phyloP scores from a whole-genome alignment of 768 basidiomycete species.

The Brasilioporus rufonigricans region DNA sequence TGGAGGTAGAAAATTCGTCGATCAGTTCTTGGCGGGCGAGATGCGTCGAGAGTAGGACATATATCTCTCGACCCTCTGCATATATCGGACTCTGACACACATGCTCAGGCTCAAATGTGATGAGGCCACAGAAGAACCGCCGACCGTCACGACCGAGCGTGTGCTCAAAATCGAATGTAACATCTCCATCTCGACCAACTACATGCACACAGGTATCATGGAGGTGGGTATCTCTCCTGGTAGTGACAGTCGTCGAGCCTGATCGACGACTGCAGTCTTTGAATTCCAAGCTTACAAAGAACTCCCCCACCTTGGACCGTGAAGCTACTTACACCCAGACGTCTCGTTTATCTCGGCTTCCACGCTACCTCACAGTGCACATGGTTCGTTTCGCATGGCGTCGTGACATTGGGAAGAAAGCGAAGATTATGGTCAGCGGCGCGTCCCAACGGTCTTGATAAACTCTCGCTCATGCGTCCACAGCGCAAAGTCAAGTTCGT shows the following conservation, averaged over 20 bases:
- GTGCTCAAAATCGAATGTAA: constrained; percentile 93
- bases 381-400: constrained; percentile 98
- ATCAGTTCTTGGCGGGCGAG: constrained; percentile 78
- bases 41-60: constrained; percentile 62
- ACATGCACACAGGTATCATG: constrained; percentile 81
- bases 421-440: constrained; percentile 86
- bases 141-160: constrained; percentile 61
- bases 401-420: constrained; percentile 84
- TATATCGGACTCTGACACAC: constrained; percentile 22
- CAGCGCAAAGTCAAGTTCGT: constrained; percentile 93
- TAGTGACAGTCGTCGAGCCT: constrained; percentile 5
- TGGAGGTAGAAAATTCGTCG: constrained; percentile 57
- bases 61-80: neutral
- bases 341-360: constrained; percentile 80
- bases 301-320: constrained; percentile 73
- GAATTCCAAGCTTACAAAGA: constrained; percentile 85
- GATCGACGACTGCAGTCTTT: constrained; percentile 54
- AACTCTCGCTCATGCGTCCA: neutral
- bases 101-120: constrained; percentile 66
- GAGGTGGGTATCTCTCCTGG: constrained; percentile 47
- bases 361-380: constrained; percentile 82
- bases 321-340: constrained; percentile 80
- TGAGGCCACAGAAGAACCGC: constrained; percentile 77
- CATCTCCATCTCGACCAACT: constrained; percentile 84
- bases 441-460: neutral